These are phyloP conservation scores for Russula sp. DNA, from an alignment of 768 basidiomycete genomes.

Conservation along the genomic window DNA sequence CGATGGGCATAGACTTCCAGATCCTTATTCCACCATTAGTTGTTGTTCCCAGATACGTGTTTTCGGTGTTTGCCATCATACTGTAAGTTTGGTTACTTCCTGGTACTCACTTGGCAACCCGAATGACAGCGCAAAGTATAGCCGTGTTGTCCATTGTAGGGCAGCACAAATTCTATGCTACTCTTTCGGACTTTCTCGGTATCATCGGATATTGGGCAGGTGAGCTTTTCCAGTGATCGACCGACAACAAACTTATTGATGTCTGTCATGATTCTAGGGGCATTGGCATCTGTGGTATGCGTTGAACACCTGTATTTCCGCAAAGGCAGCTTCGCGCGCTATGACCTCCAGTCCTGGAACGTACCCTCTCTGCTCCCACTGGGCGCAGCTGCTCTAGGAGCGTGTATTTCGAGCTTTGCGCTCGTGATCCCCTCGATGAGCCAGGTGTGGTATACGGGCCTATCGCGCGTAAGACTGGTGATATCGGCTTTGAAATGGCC, in stretches of 20 bases:
- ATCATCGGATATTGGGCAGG: constrained; percentile 50
- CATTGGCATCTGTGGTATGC: constrained; percentile 57
- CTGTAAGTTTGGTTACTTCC: constrained; percentile 46
- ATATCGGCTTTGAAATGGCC: constrained; percentile 68
- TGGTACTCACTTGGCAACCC: neutral
- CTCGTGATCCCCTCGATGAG: constrained; percentile 65
- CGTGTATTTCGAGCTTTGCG: constrained; percentile 50
- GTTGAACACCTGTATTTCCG: constrained; percentile 69
- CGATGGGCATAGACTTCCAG: constrained; percentile 71
- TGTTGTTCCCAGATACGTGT: constrained; percentile 64
- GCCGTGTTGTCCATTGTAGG: constrained; percentile 67
- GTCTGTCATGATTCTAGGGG: constrained; percentile 40
- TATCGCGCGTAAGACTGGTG: constrained; percentile 59
- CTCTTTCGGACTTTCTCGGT: constrained; percentile 65
- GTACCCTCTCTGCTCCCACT: constrained; percentile 51
- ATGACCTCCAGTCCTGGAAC: constrained; percentile 57
- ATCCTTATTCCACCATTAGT: constrained; percentile 58
- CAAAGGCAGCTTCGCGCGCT: constrained; percentile 44
- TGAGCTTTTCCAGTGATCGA: neutral
- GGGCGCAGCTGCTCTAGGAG: constrained; percentile 58
- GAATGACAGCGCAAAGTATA: constrained; percentile 41
- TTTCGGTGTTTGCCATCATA: constrained; percentile 61
- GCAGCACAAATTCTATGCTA: constrained; percentile 57
- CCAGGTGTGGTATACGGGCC: constrained; percentile 69
- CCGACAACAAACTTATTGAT: constrained; percentile 46